Evolutionary conservation across 441 rosid genomes (phyloP), one percentile per base, ranked within the genome.

Genomic region (Populus hybrid): DNA sequence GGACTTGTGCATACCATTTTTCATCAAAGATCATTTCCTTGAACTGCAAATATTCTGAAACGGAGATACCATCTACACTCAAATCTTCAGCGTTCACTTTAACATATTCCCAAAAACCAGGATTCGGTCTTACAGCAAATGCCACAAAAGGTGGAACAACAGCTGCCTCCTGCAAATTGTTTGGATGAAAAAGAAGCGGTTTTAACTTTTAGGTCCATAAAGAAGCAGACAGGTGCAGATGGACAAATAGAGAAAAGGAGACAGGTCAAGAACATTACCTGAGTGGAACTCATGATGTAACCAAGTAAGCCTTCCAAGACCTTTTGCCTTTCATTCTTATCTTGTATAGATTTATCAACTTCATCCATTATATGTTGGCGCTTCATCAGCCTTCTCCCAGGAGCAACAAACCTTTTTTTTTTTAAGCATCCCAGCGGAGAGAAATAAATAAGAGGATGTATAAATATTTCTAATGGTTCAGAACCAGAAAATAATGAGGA

Each of bases 91-190:
- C 83, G 50, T 91, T 84, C 73, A 95, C 97, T 77, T 88, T 92
- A 72, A 95, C 94, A 72, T 85, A 91, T 78, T 93, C 99, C 96
- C 95, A 95, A 81, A 83, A 87, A 21, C 98, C 99, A 3, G 98
- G 98, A 69, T 82, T 91, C 12, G 92, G 98, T 80, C 99, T 87
- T 68, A 90, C 95, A 0, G 98, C 96, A 69, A 95, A 76, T 8
- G 93, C 97, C 64, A 93, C 90, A 74, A 79, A 80, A 9, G 99
- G 98, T 63, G 98, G 97, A 74, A 91, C 86, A 78, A 93, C 92
- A 31, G 86, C 92, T 3, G 98, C 99, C 75, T 95, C 99, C 96
- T 94, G 86, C 82, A 86, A 79, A 21, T 23, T 83, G 66, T 69
- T 67, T 2, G 9, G 29, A 21, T n/a, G 29, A 79, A 20, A 68